Conservation (phyloP, 768 basidiomycete species). For the Chalciporus piperatus region DNA sequence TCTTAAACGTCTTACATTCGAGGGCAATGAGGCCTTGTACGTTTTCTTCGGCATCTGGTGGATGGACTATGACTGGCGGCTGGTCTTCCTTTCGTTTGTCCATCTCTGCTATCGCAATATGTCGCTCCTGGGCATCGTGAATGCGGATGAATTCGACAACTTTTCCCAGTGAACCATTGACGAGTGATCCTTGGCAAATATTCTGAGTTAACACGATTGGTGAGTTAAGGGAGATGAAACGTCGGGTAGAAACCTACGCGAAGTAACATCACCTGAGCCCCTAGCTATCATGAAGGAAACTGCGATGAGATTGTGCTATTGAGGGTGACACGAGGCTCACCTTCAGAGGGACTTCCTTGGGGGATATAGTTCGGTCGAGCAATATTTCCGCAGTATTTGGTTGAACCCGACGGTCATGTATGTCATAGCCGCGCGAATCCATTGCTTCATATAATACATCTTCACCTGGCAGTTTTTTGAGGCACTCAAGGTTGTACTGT, state of each 20-base stretch:
- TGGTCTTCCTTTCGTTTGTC: slow-evolving; percentile 18
- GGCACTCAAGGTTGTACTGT: slow-evolving; percentile 18
- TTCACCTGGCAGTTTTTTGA: slow-evolving; percentile 25
- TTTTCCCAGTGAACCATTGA: slow-evolving; percentile 91
- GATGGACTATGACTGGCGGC: background rate
- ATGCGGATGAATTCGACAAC: slow-evolving; percentile 41
- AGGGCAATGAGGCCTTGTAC: slow-evolving; percentile 17
- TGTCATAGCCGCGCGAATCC: slow-evolving; percentile 46
- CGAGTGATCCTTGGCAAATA: slow-evolving; percentile 37
- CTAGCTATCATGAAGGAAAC: slow-evolving; percentile 28
- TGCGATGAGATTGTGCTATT: background rate
- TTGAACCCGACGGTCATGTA: slow-evolving; percentile 33
- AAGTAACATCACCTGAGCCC: slow-evolving; percentile 81
- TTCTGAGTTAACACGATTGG: slow-evolving; percentile 25
- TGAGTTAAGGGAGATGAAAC: background rate
- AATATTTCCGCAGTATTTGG: slow-evolving; percentile 28
- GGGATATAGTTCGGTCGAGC: slow-evolving; percentile 50
- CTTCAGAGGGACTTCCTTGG: slow-evolving; percentile 47
- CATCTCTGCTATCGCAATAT: slow-evolving; percentile 29
- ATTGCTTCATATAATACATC: slow-evolving; percentile 36
- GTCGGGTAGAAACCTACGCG: slow-evolving; percentile 21
- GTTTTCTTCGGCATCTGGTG: background rate
- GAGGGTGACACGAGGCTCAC: slow-evolving; percentile 20
- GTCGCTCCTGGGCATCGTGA: slow-evolving; percentile 27
- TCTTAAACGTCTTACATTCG: slow-evolving; percentile 11